phyloP scores from a whole-genome alignment of 202 grass and related monocot genomes.

The Setaria viridis region DNA sequence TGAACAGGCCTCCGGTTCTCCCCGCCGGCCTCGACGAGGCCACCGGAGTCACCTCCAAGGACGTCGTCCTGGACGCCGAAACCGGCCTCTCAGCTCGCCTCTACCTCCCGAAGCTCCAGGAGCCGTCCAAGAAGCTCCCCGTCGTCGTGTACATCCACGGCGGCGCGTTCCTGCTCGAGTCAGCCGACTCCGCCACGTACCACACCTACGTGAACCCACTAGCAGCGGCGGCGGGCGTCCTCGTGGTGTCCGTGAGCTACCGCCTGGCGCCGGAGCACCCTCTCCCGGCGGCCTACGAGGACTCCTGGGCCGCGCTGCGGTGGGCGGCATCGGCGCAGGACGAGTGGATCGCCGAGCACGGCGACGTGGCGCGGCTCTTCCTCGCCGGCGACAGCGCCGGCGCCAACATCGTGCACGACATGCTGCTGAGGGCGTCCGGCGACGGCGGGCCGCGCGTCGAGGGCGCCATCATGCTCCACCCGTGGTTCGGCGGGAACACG shows the following conservation, averaged over 20 bases:
- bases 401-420: slow-evolving; percentile 63
- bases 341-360: slow-evolving; percentile 57
- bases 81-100: slow-evolving; percentile 51
- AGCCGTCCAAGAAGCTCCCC: slow-evolving; percentile 52
- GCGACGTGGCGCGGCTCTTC: slow-evolving; percentile 50
- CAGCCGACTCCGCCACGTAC: slow-evolving; percentile 50
- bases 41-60: slow-evolving; percentile 62
- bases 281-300: slow-evolving; percentile 62
- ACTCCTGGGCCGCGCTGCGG: slow-evolving; percentile 46
- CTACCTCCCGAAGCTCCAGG: slow-evolving; percentile 55
- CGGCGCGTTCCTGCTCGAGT: slow-evolving; percentile 62
- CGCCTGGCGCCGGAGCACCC: slow-evolving; percentile 65
- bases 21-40: slow-evolving; percentile 42
- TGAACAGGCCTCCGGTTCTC: slow-evolving; percentile 39
- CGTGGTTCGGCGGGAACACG: slow-evolving; percentile 54
- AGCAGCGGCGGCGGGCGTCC: slow-evolving; percentile 32
- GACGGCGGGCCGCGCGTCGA: slow-evolving; percentile 42
- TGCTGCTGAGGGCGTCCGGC: slow-evolving; percentile 30
- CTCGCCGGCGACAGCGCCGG: slow-evolving; percentile 72
- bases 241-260: slow-evolving; percentile 61
- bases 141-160: slow-evolving; percentile 68
- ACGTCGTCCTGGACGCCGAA: slow-evolving; percentile 57
- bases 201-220: slow-evolving; percentile 56
- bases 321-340: slow-evolving; percentile 59
- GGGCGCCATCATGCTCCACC: slow-evolving; percentile 60